Percentiles rank a stretch among this genome's conserved stretches.
These are phyloP conservation scores for Xylariaceae sp. DNA, from an alignment of 2,329 filamentous ascomycete genomes.

Conservation along the genomic window DNA sequence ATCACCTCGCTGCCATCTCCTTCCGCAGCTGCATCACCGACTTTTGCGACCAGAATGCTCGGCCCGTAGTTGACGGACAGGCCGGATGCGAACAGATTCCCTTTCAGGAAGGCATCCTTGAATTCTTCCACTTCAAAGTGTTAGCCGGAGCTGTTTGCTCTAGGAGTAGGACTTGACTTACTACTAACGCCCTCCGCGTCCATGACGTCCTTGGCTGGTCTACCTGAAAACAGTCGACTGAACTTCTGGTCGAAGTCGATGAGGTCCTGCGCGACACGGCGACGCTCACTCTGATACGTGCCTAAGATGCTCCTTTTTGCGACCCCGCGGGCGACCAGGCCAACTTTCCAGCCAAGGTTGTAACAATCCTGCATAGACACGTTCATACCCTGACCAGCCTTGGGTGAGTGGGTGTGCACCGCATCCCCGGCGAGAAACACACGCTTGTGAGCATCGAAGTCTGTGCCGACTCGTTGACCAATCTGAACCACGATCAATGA, in stretches of 20 bases:
- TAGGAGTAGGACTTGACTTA: not conserved
- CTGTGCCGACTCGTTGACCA: slow-evolving; percentile 57
- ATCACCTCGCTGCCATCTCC: slow-evolving; percentile 40
- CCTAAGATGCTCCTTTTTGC: slow-evolving; percentile 38
- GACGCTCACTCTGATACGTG: slow-evolving; percentile 50
- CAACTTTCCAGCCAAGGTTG: slow-evolving; percentile 56
- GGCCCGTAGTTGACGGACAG: slow-evolving; percentile 53
- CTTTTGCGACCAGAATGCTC: slow-evolving; percentile 52
- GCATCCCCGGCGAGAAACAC: slow-evolving; percentile 70
- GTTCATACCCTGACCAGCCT: slow-evolving; percentile 70
- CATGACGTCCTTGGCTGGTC: slow-evolving; percentile 18
- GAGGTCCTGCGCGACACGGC: slow-evolving; percentile 58
- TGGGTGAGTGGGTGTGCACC: slow-evolving; percentile 53
- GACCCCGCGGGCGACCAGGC: slow-evolving; percentile 39
- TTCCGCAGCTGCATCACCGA: slow-evolving; percentile 36
- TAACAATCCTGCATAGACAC: slow-evolving; percentile 63
- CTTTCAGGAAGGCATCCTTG: slow-evolving; percentile 55
- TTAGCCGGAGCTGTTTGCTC: not conserved
- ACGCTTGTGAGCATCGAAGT: slow-evolving; percentile 50
- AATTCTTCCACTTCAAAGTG: slow-evolving; percentile 47
- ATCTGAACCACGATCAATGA: slow-evolving; percentile 49
- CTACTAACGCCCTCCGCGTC: slow-evolving; percentile 56
- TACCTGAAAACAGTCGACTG: slow-evolving; percentile 47
- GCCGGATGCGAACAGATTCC: slow-evolving; percentile 56
- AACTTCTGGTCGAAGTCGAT: slow-evolving; percentile 61